Percentiles rank a stretch among this genome's conserved stretches.
Conservation (phyloP, 2,329 filamentous ascomycete species). For the Ceratocystiopsis brevicomis region DNA sequence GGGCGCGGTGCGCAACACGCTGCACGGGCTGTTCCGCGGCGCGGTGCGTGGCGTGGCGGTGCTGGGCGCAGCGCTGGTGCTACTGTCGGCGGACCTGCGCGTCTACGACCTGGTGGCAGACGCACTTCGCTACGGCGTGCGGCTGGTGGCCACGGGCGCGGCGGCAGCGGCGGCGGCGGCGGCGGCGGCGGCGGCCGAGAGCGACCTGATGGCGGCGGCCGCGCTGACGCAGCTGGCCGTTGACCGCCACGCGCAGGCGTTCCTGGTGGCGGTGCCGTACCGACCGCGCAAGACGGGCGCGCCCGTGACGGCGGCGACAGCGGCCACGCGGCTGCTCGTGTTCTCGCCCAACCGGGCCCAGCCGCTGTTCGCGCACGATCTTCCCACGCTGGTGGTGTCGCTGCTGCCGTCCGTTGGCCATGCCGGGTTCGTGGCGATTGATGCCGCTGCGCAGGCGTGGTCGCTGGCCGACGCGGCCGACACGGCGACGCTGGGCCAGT, state of each 20-base stretch:
- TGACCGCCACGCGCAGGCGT: constrained; percentile 43
- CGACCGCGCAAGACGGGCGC: background rate
- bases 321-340: constrained; percentile 38
- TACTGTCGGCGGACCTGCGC: constrained; percentile 52
- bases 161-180: constrained; percentile 12
- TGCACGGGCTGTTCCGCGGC: constrained; percentile 48
- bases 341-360: constrained; percentile 40
- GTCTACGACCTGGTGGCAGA: constrained; percentile 78
- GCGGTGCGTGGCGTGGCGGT: constrained; percentile 50
- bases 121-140: constrained; percentile 47
- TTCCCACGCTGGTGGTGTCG: constrained; percentile 41
- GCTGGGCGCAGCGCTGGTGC: constrained; percentile 53
- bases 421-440: constrained; percentile 57
- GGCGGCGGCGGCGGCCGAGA: constrained; percentile 6
- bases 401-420: constrained; percentile 44
- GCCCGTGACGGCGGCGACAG: background rate
- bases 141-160: constrained; percentile 23
- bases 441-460: constrained; percentile 57
- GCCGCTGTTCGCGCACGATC: constrained; percentile 38
- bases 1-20: constrained; percentile 45
- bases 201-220: constrained; percentile 5
- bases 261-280: constrained; percentile 39
- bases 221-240: constrained; percentile 50
- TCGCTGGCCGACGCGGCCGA: constrained; percentile 40
- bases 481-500: constrained; percentile 32